Conservation (phyloP, 1,284 basidiomycete species). For the Cryptococcus neoformans region DNA sequence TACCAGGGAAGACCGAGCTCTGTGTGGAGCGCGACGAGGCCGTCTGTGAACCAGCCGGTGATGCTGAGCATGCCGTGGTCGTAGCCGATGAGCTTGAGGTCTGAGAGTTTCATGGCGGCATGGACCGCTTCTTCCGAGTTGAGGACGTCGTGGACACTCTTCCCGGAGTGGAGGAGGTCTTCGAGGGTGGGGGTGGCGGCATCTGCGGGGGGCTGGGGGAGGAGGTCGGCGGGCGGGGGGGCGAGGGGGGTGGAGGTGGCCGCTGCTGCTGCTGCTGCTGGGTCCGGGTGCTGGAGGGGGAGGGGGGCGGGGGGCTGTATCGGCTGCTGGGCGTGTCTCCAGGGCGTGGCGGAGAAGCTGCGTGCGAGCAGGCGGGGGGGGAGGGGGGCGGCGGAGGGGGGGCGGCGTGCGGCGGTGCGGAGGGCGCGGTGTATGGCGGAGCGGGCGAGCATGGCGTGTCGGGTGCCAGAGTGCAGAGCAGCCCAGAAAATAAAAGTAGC, state of each 20-base stretch:
- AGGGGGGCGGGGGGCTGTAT: not conserved
- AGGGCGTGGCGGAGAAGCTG: slow-evolving; percentile 8
- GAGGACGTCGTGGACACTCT: slow-evolving; percentile 41
- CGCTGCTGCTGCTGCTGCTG: slow-evolving; percentile 4
- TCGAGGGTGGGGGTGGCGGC: slow-evolving; percentile 35
- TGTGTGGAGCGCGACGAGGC: slow-evolving; percentile 70
- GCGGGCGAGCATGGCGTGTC: slow-evolving; percentile 9
- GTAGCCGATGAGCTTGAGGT: slow-evolving; percentile 73
- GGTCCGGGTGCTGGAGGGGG: slow-evolving; percentile 8
- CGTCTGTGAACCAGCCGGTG: slow-evolving; percentile 61
- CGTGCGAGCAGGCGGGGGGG: slow-evolving; percentile 12
- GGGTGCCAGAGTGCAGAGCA: not conserved
- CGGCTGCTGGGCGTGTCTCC: slow-evolving; percentile 6
- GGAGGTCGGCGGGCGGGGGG: slow-evolving; percentile 25
- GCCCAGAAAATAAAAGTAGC: too few species aligned
- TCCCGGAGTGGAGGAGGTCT: slow-evolving; percentile 41
- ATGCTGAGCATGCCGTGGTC: slow-evolving; percentile 56
- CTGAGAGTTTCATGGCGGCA: slow-evolving; percentile 63
- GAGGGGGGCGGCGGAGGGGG: slow-evolving; percentile 6
- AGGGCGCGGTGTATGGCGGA: slow-evolving; percentile 9
- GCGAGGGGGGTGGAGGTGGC: slow-evolving; percentile 12
- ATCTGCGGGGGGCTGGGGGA: slow-evolving; percentile 37
- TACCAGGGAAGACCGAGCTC: slow-evolving; percentile 72
- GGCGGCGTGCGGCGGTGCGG: not conserved
- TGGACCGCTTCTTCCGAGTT: slow-evolving; percentile 46